Evolutionary conservation across 2,329 filamentous ascomycete species (phyloP), one percentile per base, ranked within the genome.

Genomic region (Endoconidiophora laricicola): DNA sequence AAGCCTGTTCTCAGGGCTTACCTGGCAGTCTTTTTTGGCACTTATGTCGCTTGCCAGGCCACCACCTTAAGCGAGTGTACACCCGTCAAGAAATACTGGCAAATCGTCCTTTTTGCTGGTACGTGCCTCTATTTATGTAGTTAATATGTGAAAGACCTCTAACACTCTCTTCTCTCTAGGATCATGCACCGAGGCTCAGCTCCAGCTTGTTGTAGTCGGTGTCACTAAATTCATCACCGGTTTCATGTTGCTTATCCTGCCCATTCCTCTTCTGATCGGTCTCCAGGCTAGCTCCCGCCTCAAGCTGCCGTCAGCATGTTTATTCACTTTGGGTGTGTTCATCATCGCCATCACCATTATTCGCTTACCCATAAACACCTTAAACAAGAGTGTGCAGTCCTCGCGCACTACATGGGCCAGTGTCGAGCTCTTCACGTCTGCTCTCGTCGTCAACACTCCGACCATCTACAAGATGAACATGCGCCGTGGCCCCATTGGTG

Each of bases 11-110:
- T 63, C 7, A 49, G 55, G 26, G 41, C 48, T 2, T 62, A 58
- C 42, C 58, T 60, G 47, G 39, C 56, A 10, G n/a, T 60, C 9
- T 59, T 65, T 24, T 56, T 59, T 29, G 51, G 51, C 7, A 61
- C 61, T 3, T 64, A 63, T 44, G 49, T 61, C 24, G 56, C 57
- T 7, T 60, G 62, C 40, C 59, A 64, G 40, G 58, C 63, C 37
- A 55, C 57, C 6, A 63, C 60, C 2, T 62, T 65, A 52, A 56
- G 56, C 52, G 63, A 65, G 56, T 66, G 63, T 53, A 54, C 65
- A 10, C 72, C 73, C 2, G 69, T 76, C 55, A 56, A 62, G 44
- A 68, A 74, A 48, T 76, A 77, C 59, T 78, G 72, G 72, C 72
- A 75, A 57, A 69, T 77, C 48, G 56, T 68, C 1, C 73, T 62